Percentiles rank a stretch among this genome's conserved stretches.
Conservation (phyloP, 805 yeast species). For the Starmerella tilneyi region DNA sequence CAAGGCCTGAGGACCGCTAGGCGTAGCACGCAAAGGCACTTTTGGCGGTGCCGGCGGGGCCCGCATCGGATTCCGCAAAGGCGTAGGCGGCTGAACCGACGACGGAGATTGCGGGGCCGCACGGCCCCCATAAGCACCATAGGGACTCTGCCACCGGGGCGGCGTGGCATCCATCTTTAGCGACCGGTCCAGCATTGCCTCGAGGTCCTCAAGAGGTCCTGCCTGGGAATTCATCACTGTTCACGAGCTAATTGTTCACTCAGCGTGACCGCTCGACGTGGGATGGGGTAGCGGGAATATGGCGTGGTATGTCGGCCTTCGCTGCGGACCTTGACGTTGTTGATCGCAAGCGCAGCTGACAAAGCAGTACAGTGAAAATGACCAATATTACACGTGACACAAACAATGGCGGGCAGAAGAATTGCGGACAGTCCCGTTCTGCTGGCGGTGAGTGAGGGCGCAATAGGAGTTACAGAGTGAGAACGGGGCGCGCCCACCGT, state of each 20-base stretch:
- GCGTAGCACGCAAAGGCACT: background rate
- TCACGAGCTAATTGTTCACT: conserved; percentile 1
- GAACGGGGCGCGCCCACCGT: too few relatives aligned
- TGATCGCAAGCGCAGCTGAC: too few relatives aligned
- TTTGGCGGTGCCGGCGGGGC: conserved; percentile 2
- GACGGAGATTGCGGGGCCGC: conserved; percentile 3
- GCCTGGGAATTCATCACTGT: conserved; percentile 5
- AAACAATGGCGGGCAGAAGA: background rate
- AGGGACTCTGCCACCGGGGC: conserved; percentile 17
- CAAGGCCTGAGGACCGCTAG: conserved; percentile 1
- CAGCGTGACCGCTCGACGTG: background rate
- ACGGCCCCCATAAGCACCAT: background rate
- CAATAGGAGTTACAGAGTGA: too few relatives aligned
- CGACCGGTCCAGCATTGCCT: conserved; percentile 21
- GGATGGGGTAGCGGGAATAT: background rate
- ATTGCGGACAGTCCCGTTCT: too few relatives aligned
- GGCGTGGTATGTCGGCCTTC: background rate
- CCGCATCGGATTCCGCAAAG: conserved; percentile 3
- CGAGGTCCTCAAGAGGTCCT: conserved; percentile 20
- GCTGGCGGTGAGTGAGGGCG: too few relatives aligned
- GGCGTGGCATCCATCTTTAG: conserved; percentile 16
- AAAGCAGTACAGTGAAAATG: too few relatives aligned
- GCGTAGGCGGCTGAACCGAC: conserved; percentile 3
- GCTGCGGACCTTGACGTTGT: background rate
- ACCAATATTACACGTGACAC: conserved; percentile 1